Evolutionary conservation across 2,329 filamentous ascomycete genomes (phyloP), one percentile per base, ranked within the genome.

Genomic region (Trichophyton schoenleinii): DNA sequence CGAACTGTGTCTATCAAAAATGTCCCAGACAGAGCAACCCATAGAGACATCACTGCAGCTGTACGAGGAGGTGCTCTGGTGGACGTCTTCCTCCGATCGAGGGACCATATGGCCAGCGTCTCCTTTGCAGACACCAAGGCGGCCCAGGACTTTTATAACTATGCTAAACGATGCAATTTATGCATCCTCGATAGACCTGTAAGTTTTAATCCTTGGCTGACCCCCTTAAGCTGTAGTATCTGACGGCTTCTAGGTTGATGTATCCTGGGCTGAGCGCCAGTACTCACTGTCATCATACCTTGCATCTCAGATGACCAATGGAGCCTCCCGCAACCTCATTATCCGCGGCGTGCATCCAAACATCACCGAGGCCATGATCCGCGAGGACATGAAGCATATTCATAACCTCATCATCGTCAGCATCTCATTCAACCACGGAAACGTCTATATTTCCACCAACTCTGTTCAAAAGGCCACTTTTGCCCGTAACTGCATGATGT

Each of bases 311-410:
- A 80, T 91, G 60, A 72, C 73, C 44, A 77, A 73, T 57, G 88
- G 88, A 13, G 87, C 87, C 13, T 87, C 84, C 48, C 84, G 89
- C 63, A 94, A 92, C 67, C 72, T 95, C 42, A 75, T 91, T 20
- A 81, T 95, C 48, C 81, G 81, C 62, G 80, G 80, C 8, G 82
- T 81, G 66, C 78, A 78, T 66, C 75, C 75, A 60, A 80, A 75
- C 60, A 76, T 88, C 66, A 89, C 84, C 0, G 85, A 85, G 65
- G 74, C 81, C 6, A 73, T 75, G 15, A 83, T 95, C 64, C 83
- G 87, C 9, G 80, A 85, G 3, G 87, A 95, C 67, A 79, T 94
- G 42, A 86, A 91, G 25, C 89, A 95, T 70, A 92, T 95, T 63
- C 85, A 92, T 75, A 88, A 89, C 64, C 79, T 95, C 0, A 77